These are phyloP conservation scores for Metschnikowia proteae DNA, from an alignment of 805 yeast genomes.

Conservation along the genomic window DNA sequence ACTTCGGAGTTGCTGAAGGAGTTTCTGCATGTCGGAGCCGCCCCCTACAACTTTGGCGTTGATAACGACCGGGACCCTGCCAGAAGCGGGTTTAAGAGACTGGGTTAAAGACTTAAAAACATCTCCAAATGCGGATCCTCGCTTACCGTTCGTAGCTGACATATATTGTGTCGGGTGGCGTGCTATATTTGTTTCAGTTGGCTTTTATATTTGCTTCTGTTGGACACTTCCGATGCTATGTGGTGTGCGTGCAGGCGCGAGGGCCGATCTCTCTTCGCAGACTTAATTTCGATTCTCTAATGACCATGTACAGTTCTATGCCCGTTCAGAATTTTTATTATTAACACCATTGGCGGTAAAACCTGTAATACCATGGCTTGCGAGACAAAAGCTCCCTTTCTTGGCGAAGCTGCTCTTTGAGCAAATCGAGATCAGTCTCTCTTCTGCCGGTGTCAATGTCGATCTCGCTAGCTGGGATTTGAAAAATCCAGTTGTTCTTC, in stretches of 20 bases:
- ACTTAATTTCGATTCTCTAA: background rate
- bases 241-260: conserved; percentile 1
- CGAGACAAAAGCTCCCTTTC: conserved; percentile 22
- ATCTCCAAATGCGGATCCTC: conserved; percentile 35
- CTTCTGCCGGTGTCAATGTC: conserved; percentile 65
- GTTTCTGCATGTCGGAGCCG: conserved; percentile 36
- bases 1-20: conserved; percentile 36
- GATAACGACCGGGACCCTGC: conserved; percentile 22
- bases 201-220: background rate
- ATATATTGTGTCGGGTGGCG: background rate
- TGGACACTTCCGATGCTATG: background rate
- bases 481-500: conserved; percentile 44
- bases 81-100: conserved; percentile 29
- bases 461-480: conserved; percentile 45
- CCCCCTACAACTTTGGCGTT: conserved; percentile 46
- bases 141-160: conserved; percentile 3
- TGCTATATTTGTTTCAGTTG: background rate
- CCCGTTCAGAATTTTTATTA: background rate
- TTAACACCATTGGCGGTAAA: conserved; percentile 36
- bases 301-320: too few species aligned
- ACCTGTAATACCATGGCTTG: conserved; percentile 34
- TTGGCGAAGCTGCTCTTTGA: conserved; percentile 38
- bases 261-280: background rate
- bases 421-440: conserved; percentile 51
- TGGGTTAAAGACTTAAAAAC: conserved; percentile 39